phyloP scores from a whole-genome alignment of 768 basidiomycete species.

The Russula abietina region DNA sequence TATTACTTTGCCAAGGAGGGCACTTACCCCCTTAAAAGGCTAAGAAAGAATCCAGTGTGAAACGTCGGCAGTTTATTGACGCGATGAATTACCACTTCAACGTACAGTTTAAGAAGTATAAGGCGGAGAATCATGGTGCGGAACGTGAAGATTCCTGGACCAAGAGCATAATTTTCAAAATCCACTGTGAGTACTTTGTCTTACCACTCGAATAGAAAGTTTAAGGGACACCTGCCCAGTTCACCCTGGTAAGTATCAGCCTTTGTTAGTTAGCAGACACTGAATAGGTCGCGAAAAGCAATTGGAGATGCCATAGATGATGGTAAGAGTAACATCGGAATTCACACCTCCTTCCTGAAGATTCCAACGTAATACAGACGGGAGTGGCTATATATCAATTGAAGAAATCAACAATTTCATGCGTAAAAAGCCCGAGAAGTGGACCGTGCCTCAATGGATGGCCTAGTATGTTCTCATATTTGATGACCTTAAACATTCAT shows the following conservation, averaged over 20 bases:
- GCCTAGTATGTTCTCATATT: constrained; percentile 8
- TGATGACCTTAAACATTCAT: not conserved
- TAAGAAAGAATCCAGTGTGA: constrained; percentile 17
- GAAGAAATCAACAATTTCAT: constrained; percentile 17
- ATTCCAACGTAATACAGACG: constrained; percentile 1
- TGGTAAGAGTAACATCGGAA: constrained; percentile 1
- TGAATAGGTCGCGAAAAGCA: constrained; percentile 5
- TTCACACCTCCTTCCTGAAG: not conserved
- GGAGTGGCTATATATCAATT: constrained; percentile 18
- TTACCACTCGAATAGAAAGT: not conserved
- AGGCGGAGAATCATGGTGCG: constrained; percentile 10
- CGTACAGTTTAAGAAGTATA: constrained; percentile 17
- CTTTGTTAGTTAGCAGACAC: not conserved
- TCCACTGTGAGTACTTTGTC: constrained; percentile 6
- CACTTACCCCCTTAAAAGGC: constrained; percentile 11
- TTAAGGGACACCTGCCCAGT: not conserved
- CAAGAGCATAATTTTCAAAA: constrained; percentile 9
- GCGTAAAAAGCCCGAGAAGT: constrained; percentile 15
- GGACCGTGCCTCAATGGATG: constrained; percentile 20
- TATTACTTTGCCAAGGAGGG: not conserved
- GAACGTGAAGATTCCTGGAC: constrained; percentile 20
- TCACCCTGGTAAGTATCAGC: constrained; percentile 4
- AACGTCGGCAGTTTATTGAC: constrained; percentile 16
- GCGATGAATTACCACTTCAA: constrained; percentile 17
- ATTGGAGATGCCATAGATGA: constrained; percentile 22